Evolutionary conservation across 495 filamentous ascomycete species (phyloP).

Genomic region (Penicillium nucicola): DNA sequence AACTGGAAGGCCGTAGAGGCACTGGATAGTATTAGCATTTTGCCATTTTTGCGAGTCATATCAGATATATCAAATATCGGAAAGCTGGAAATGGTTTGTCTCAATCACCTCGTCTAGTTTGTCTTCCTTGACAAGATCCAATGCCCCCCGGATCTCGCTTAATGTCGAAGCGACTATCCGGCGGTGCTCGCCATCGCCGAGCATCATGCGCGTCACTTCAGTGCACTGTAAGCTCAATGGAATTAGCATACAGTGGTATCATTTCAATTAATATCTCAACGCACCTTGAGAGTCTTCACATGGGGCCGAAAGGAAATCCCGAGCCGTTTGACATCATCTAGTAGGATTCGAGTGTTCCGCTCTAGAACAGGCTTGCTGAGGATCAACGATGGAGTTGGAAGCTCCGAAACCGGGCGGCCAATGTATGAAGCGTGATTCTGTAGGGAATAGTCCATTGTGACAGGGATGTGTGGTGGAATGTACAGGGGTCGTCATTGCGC

Average conservation of each 20-base stretch:
- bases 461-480: background rate
- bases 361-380: conserved; percentile 31
- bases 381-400: conserved; percentile 31
- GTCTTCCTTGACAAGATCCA: conserved; percentile 30
- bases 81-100: background rate
- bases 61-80: too few relatives aligned
- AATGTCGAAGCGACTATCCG: conserved; percentile 33
- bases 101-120: conserved; percentile 29
- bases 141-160: conserved; percentile 25
- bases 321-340: conserved; percentile 29
- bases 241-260: background rate
- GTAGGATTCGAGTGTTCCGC: conserved; percentile 23
- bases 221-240: conserved; percentile 14
- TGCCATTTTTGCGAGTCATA: background rate
- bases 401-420: conserved; percentile 20
- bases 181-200: conserved; percentile 26
- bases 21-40: conserved; percentile 9
- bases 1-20: conserved; percentile 33
- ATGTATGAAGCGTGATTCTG: conserved; percentile 26
- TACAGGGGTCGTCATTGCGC: background rate
- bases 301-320: conserved; percentile 32
- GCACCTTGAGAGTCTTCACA: conserved; percentile 38
- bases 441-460: conserved; percentile 26
- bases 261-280: too few relatives aligned
- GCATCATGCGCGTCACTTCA: conserved; percentile 34